Conservation (phyloP, 1,284 basidiomycete genomes). For the Marasmius sp. region DNA sequence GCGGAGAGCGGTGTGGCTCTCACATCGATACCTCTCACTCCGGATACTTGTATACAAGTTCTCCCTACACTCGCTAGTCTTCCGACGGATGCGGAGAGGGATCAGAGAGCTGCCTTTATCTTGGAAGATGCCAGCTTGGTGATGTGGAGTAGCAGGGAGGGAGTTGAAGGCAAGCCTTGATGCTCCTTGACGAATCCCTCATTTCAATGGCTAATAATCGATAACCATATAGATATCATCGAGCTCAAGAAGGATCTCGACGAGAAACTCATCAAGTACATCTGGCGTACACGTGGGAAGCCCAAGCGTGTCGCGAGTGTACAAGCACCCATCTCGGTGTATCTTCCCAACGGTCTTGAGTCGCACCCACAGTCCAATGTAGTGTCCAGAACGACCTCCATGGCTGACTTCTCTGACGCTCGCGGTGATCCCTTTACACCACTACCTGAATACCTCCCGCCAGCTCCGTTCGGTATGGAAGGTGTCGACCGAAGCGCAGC, state of each 20-base stretch:
- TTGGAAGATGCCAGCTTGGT: slow-evolving; percentile 32
- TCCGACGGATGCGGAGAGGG: slow-evolving; percentile 66
- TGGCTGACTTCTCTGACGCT: background rate
- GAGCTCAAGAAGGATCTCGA: slow-evolving; percentile 67
- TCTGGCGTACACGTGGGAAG: slow-evolving; percentile 65
- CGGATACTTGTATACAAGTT: slow-evolving; percentile 64
- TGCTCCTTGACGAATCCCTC: background rate
- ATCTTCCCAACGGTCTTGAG: background rate
- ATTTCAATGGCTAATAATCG: slow-evolving; percentile 63
- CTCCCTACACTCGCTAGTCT: slow-evolving; percentile 61
- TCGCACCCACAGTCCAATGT: background rate
- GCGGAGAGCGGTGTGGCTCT: slow-evolving; percentile 76
- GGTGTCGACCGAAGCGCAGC: slow-evolving; percentile 10
- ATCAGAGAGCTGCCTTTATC: slow-evolving; percentile 84
- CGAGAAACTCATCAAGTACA: slow-evolving; percentile 76
- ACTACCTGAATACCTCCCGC: background rate
- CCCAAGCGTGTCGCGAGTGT: slow-evolving; percentile 29
- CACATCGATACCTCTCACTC: slow-evolving; percentile 62
- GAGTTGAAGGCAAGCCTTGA: background rate
- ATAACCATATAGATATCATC: slow-evolving; percentile 70
- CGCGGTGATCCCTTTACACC: background rate
- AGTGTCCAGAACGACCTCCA: background rate
- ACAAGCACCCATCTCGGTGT: background rate
- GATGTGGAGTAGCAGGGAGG: background rate
- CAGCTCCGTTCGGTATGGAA: slow-evolving; percentile 14